Conservation (phyloP, 768 basidiomycete species). For the Boletellus sp. region DNA sequence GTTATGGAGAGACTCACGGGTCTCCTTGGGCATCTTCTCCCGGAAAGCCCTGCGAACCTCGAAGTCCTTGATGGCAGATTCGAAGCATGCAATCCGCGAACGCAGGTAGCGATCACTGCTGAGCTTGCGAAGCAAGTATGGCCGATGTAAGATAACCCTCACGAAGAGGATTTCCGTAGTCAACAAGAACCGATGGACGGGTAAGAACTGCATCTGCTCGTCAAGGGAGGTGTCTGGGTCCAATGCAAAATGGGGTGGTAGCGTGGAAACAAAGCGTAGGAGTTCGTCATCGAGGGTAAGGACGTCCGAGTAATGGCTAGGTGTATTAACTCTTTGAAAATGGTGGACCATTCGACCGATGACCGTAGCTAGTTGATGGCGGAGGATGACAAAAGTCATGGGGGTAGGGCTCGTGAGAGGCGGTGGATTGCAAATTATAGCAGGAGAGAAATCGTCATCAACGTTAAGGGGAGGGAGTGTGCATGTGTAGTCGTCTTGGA, state of each 20-base stretch:
- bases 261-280: constrained; percentile 63
- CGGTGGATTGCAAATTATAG: constrained; percentile 45
- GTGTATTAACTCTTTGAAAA: constrained; percentile 81
- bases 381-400: constrained; percentile 85
- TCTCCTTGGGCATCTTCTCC: constrained; percentile 56
- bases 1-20: constrained; percentile 68
- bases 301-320: constrained; percentile 81
- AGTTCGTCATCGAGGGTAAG: constrained; percentile 79
- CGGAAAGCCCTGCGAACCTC: constrained; percentile 70
- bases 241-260: constrained; percentile 77
- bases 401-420: constrained; percentile 70
- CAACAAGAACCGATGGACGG: constrained; percentile 83
- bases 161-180: constrained; percentile 88
- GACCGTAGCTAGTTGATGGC: constrained; percentile 76
- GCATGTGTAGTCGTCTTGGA: constrained; percentile 86
- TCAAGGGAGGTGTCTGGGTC: constrained; percentile 79
- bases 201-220: constrained; percentile 58
- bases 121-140: constrained; percentile 75
- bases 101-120: constrained; percentile 76
- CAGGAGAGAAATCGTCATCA: constrained; percentile 52
- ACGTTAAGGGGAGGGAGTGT: constrained; percentile 73
- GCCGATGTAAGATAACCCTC: constrained; percentile 79
- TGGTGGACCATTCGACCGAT: constrained; percentile 91
- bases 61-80: constrained; percentile 86
- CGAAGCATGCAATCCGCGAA: constrained; percentile 84